Percentiles rank a stretch among this genome's conserved stretches.
Conservation (phyloP, 148 eudicot species). For the Rheum nobile region DNA sequence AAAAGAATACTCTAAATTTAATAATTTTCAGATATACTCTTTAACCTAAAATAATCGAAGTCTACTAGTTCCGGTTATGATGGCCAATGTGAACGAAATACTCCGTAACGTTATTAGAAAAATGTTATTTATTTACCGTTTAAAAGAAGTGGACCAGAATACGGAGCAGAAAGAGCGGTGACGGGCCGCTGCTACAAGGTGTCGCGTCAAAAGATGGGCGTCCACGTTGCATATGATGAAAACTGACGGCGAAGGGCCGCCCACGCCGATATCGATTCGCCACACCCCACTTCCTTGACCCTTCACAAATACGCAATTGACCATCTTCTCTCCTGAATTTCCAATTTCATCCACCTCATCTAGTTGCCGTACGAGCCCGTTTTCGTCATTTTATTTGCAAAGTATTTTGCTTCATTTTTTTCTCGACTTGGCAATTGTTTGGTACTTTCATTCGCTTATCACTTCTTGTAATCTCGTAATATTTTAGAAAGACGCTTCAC, state of each 20-base stretch:
- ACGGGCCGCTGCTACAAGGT: constrained; percentile 47
- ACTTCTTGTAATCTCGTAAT: neutral
- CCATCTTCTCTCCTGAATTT: neutral
- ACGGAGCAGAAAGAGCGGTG: constrained; percentile 51
- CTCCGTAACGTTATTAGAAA: no score
- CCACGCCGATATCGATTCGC: neutral
- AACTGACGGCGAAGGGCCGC: neutral
- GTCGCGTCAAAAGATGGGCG: neutral
- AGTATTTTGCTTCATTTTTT: neutral
- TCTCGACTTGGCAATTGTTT: neutral
- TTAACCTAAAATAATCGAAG: no score
- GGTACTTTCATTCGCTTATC: neutral
- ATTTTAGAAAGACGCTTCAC: neutral
- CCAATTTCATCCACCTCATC: neutral
- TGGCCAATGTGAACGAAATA: no score
- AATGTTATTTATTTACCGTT: neutral
- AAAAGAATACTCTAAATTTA: no score
- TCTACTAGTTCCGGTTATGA: no score
- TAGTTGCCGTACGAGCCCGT: neutral
- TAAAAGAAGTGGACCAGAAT: constrained; percentile 5
- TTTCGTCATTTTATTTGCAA: neutral
- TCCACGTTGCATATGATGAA: neutral
- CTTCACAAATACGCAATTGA: neutral
- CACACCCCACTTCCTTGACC: neutral
- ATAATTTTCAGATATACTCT: no score